Evolutionary conservation across 768 basidiomycete species (phyloP), one percentile per base, ranked within the genome.

Genomic region (Lepiota venenata): DNA sequence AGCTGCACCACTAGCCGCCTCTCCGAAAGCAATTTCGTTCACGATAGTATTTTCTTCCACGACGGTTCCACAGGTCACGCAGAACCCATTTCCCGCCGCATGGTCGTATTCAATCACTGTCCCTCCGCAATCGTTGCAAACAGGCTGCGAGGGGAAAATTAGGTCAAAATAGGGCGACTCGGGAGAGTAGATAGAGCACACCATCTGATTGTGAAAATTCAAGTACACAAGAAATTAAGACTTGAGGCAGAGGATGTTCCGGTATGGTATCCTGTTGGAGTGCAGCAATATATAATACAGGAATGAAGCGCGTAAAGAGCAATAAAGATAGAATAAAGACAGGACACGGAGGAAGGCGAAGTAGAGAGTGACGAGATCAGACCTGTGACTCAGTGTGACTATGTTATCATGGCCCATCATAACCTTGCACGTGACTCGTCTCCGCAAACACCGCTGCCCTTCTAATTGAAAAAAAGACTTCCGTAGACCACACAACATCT

Each of bases 21-120:
- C 97, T n/a, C 93, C 93, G 61, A 99, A 99, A 1, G 86, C 84
- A 52, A 99, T 83, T 66, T 99, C 97, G 58, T 87, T 90, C 9
- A 98, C 92, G 56, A 98, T 93, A 2, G 88, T 84, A 64, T 93
- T 94, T 69, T 97, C 92, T 71, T 96, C 93, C 9, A 96, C 77
- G 15, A 98, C 93, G 6, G 87, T 89, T 43, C 92, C 93, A 61
- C 95, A 98, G 60, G 80, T 75, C 1, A 88, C 81, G 61, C 93
- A 95, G 65, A 92, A 89, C 4, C 88, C 89, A 59, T 90, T 90
- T 8, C 91, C 91, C 4, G 89, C 88, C 11, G 89, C 84, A 29
- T 84, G 74, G 68, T 92, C 88, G 66, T 92, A 92, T 65, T 91
- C 90, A 58, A 93, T 91, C 12, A 90, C 85, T 0, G 85, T 87